Evolutionary conservation across 768 basidiomycete species (phyloP), one percentile per base, ranked within the genome.

Genomic region (Cyclocybe aegerita): DNA sequence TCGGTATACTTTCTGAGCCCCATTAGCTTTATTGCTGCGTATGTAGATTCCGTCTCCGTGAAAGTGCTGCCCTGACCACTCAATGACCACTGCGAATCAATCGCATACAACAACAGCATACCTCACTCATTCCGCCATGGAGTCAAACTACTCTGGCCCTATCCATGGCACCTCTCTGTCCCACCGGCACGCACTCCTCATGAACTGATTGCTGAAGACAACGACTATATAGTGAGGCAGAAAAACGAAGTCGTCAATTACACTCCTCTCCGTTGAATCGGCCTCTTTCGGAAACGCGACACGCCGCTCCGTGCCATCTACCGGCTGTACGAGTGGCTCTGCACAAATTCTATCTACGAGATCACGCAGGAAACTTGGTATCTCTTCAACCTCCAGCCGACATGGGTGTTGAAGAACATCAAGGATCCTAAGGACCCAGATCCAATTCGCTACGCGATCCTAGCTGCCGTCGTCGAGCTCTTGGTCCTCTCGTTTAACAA

Each of bases 281-380:
- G 8, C 1, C 52, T 40, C 5, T 57, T 57, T 33, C 9, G 30
- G 2, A 32, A 9, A 1, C 44, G 55, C 10, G 55, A 57, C 16
- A 53, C 55, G 12, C 52, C 51, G 3, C 14, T 53, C n/a, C 44
- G 52, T n/a, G 46, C 48, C 15, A 43, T 57, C 4, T 57, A 57
- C 23, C 52, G 48, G 12, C 44, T 53, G 1, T 50, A 57, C 32
- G 48, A 57, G 35, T 35, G 43, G 31, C 31, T 53, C 4, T 43
- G 51, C 17, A 12, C 35, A 4, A 15, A 14, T 1, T 32, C 44
- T 16, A 29, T 41, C 11, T 41, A 49, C 15, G 48, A 57, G 34
- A 29, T 53, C 16, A 47, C 50, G 51, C 44, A 50, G n/a, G 51
- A 57, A 49, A 39, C 45, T 3, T 35, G 53, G 33, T 57, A 57